A percentile compares a stretch with the other conserved stretches of the same genome.
Conservation (phyloP, 169 alveolate genomes). For the Eimeria maxima region DNA sequence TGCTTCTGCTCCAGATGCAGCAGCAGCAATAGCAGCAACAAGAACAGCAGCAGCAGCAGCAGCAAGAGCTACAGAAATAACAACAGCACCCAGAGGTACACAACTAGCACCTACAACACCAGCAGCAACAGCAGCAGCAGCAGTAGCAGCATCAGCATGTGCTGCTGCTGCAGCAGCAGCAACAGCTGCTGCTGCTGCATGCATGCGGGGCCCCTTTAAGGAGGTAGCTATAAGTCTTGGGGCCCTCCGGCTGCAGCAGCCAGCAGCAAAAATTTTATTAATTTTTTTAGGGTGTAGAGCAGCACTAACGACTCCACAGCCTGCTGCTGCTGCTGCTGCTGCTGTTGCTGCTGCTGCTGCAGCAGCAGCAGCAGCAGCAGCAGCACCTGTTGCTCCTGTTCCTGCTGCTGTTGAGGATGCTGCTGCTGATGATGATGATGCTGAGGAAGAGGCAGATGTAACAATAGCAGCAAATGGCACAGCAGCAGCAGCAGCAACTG, state of each 20-base stretch:
- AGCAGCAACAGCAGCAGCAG: background rate
- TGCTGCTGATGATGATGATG: no score
- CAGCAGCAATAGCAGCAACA: background rate
- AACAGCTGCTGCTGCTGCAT: conserved; percentile 17
- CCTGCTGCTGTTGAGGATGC: no score
- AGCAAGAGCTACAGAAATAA: no score
- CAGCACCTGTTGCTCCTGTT: background rate
- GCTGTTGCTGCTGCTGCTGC: no score
- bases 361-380: conserved; percentile 10
- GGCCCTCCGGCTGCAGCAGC: background rate
- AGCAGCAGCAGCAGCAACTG: background rate
- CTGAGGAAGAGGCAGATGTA: background rate
- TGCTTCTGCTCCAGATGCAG: background rate
- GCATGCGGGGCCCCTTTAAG: background rate
- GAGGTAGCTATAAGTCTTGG: background rate
- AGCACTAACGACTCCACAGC: conserved; percentile 17
- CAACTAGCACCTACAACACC: background rate
- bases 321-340: background rate
- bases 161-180: background rate
- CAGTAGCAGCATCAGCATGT: background rate
- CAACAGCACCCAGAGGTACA: background rate
- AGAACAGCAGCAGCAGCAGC: background rate
- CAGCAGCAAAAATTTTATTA: background rate
- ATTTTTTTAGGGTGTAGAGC: background rate
- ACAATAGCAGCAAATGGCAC: background rate